Percentiles rank a stretch among this genome's conserved stretches.
Evolutionary conservation across 352 stramenopile species (phyloP).

Genomic region (Globisporangium echinulatum): DNA sequence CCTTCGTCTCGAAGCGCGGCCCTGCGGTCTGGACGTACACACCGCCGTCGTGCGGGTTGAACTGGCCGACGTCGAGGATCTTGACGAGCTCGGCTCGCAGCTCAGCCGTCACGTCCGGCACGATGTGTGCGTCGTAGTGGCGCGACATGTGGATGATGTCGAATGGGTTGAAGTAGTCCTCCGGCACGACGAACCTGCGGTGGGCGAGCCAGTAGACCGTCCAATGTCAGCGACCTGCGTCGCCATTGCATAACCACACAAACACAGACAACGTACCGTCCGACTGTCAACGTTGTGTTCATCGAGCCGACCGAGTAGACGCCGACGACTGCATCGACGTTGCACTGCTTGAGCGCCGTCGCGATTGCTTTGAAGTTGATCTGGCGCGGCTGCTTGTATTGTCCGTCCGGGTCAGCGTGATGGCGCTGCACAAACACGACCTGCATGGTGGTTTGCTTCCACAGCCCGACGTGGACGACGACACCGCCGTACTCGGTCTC

Average conservation of each 20-base stretch:
- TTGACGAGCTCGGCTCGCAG: conserved; percentile 45
- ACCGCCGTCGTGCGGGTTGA: conserved; percentile 61
- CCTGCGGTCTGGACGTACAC: conserved; percentile 84
- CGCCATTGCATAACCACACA: no score
- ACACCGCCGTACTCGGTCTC: conserved; percentile 62
- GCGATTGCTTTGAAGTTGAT: conserved; percentile 86
- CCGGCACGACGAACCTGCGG: conserved; percentile 57
- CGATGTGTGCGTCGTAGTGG: conserved; percentile 81
- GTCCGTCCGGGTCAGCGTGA: conserved; percentile 54
- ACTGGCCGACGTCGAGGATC: conserved; percentile 32
- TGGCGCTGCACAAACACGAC: conserved; percentile 87
- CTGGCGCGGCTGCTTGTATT: conserved; percentile 78
- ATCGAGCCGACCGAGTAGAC: conserved; percentile 89
- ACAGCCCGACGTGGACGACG: conserved; percentile 50
- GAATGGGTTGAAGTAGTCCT: conserved; percentile 88
- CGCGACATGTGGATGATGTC: conserved; percentile 79
- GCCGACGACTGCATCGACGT: conserved; percentile 66
- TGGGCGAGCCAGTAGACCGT: neutral
- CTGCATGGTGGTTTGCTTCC: conserved; percentile 35
- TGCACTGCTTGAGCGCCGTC: conserved; percentile 44
- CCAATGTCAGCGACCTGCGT: no score
- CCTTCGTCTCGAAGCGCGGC: conserved; percentile 87
- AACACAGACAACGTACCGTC: conserved; percentile 15
- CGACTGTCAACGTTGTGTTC: conserved; percentile 39
- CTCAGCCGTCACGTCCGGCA: conserved; percentile 49